A percentile compares a stretch with the other conserved stretches of the same genome.
phyloP scores from a whole-genome alignment of 2,329 filamentous ascomycete genomes.

The Cladophialophora exuberans region DNA sequence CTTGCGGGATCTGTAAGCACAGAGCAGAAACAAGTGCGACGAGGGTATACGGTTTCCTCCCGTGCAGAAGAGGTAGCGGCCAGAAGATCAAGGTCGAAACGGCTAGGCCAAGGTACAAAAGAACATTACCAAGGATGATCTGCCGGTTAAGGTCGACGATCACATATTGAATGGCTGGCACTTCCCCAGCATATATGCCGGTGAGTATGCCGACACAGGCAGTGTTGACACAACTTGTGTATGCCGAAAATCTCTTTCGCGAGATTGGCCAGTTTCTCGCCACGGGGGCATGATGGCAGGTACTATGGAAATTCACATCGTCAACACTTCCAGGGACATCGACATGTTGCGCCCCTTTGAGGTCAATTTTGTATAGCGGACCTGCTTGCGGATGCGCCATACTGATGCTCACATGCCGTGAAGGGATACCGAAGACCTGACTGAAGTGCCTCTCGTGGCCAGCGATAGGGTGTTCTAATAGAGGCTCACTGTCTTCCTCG shows the following conservation, averaged over 20 bases:
- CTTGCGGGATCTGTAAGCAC: constrained; percentile 76
- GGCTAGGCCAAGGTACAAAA: constrained; percentile 71
- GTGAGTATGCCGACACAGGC: constrained; percentile 70
- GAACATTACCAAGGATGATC: constrained; percentile 72
- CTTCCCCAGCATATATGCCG: constrained; percentile 76
- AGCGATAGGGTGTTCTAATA: constrained; percentile 2
- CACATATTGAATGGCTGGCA: constrained; percentile 78
- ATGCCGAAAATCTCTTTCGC: constrained; percentile 70
- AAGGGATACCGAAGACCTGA: constrained; percentile 27
- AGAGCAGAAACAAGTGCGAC: constrained; percentile 69
- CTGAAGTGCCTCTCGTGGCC: constrained; percentile 31
- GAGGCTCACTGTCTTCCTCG: constrained; percentile 16
- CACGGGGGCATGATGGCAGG: constrained; percentile 62
- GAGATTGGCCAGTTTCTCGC: constrained; percentile 71
- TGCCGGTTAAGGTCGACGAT: constrained; percentile 70
- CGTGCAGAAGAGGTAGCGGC: constrained; percentile 72
- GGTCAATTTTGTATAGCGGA: constrained; percentile 23
- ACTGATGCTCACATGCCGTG: constrained; percentile 24
- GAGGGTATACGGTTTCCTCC: constrained; percentile 76
- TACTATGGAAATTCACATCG: constrained; percentile 43
- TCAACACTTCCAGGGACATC: constrained; percentile 35
- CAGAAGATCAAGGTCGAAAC: constrained; percentile 71
- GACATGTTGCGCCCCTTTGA: constrained; percentile 29
- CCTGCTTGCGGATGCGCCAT: constrained; percentile 13
- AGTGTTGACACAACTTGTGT: constrained; percentile 73